These are phyloP conservation scores for Colletotrichum nymphaeae DNA, from an alignment of 2,329 filamentous ascomycete genomes.

Conservation along the genomic window DNA sequence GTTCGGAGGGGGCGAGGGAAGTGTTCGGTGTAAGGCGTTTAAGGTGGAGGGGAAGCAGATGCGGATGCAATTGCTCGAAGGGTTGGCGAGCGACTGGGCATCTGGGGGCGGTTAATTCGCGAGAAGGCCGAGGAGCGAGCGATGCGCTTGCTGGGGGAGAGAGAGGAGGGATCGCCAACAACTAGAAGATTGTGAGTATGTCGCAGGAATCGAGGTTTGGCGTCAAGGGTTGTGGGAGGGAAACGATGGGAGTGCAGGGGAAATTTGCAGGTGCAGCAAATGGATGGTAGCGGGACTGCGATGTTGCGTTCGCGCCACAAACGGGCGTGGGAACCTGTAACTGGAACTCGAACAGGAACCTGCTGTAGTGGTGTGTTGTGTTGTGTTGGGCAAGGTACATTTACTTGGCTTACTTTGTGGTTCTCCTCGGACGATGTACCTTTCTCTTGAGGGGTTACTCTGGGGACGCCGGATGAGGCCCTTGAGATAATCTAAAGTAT, in stretches of 20 bases:
- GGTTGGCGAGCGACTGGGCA: slow-evolving; percentile 13
- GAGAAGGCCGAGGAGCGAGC: slow-evolving; percentile 7
- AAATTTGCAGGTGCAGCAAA: slow-evolving; percentile 22
- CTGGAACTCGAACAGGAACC: slow-evolving; percentile 31
- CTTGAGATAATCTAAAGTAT: neutral
- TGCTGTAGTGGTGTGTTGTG: slow-evolving; percentile 20
- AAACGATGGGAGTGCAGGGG: neutral
- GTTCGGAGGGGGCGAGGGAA: neutral
- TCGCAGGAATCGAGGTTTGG: neutral
- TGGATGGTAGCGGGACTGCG: slow-evolving; percentile 19
- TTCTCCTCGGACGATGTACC: neutral
- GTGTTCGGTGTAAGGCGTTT: slow-evolving; percentile 18
- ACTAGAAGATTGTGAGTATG: neutral
- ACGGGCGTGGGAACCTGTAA: slow-evolving; percentile 33
- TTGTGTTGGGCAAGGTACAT: slow-evolving; percentile 8
- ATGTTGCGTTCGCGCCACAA: slow-evolving; percentile 26
- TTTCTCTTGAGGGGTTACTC: neutral
- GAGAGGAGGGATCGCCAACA: neutral
- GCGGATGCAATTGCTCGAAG: slow-evolving; percentile 18
- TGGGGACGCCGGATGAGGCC: neutral
- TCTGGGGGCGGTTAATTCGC: neutral
- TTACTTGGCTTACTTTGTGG: slow-evolving; percentile 2
- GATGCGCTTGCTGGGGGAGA: slow-evolving; percentile 1
- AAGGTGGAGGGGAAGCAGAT: slow-evolving; percentile 15
- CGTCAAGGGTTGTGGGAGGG: neutral